These are phyloP conservation scores for Rhodomyrtus psidioides DNA, from an alignment of 441 rosid species.

Conservation along the genomic window DNA sequence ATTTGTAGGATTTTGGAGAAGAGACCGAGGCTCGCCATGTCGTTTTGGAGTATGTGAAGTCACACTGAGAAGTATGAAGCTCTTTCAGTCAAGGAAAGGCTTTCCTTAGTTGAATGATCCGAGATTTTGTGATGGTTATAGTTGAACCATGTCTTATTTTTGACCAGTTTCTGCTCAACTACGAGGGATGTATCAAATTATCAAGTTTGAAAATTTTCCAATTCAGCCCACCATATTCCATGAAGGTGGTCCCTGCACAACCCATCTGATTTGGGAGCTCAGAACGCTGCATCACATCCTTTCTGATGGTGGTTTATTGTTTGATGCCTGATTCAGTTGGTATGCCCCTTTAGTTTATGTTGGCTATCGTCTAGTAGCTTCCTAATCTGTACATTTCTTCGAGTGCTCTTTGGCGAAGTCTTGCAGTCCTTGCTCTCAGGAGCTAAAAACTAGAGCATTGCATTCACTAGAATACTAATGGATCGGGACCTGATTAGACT, in stretches of 20 bases:
- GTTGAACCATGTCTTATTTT: neutral
- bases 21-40: conserved; percentile 38
- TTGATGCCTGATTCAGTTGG: neutral
- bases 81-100: neutral
- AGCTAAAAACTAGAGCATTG: too few species aligned
- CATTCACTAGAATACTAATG: too few species aligned
- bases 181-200: neutral
- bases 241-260: neutral
- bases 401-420: too few species aligned
- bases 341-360: neutral
- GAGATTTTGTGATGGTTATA: neutral
- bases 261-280: neutral
- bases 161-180: neutral
- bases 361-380: neutral
- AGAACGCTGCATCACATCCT: neutral
- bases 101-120: neutral
- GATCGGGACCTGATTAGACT: too few species aligned
- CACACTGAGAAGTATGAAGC: conserved; percentile 13
- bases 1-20: conserved; percentile 48
- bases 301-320: neutral
- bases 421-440: too few species aligned
- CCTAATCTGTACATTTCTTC: too few species aligned
- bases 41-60: conserved; percentile 37
- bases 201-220: neutral
- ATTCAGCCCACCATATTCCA: neutral